phyloP scores from a whole-genome alignment of 371 early-diverging fungal species.

The Rhizomucor pusillus region DNA sequence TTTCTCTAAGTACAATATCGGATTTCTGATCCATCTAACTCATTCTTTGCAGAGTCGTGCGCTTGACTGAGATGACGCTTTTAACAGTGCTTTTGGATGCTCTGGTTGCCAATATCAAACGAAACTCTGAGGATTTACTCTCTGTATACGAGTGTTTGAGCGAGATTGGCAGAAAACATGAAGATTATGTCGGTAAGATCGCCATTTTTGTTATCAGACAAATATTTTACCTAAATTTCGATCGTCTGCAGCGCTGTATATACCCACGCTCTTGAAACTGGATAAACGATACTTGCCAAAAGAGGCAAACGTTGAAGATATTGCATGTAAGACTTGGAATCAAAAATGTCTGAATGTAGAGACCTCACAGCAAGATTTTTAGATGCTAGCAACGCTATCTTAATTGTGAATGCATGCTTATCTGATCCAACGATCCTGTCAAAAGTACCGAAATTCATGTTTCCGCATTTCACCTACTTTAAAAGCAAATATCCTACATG shows the following conservation, averaged over 20 bases:
- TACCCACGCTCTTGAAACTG: constrained; percentile 15
- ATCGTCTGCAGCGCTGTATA: not conserved
- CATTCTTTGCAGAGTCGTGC: constrained; percentile 16
- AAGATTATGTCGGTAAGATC: constrained; percentile 52
- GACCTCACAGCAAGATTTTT: no score
- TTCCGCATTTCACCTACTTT: constrained; percentile 70
- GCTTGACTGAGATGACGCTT: constrained; percentile 30
- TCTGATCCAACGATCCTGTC: constrained; percentile 45
- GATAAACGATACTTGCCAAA: constrained; percentile 64
- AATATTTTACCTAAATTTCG: no score
- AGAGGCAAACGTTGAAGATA: constrained; percentile 68
- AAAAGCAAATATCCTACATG: constrained; percentile 68
- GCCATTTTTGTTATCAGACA: not conserved
- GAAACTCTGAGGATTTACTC: constrained; percentile 66
- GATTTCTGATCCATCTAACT: not conserved
- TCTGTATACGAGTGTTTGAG: constrained; percentile 66
- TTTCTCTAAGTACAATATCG: not conserved
- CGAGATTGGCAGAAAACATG: constrained; percentile 62
- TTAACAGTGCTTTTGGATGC: constrained; percentile 48
- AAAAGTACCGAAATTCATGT: constrained; percentile 66
- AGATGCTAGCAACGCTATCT: constrained; percentile 69
- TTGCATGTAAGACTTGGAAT: constrained; percentile 55
- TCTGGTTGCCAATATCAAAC: constrained; percentile 56
- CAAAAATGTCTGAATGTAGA: no score
- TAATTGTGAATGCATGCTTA: constrained; percentile 68